phyloP scores from a whole-genome alignment of 169 alveolate genomes.

The Eimeria brunetti region DNA sequence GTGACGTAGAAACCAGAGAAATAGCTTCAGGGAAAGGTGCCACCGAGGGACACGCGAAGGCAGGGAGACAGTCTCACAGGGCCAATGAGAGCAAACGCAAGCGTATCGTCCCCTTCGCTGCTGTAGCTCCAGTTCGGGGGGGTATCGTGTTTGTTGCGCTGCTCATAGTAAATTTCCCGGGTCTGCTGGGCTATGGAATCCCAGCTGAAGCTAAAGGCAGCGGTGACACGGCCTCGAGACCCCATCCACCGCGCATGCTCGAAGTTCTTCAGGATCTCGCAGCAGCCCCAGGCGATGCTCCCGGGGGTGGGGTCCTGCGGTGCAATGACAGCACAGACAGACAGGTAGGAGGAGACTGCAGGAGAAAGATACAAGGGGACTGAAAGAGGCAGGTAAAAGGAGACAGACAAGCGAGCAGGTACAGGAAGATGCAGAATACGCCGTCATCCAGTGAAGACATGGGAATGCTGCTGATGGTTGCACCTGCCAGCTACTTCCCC shows the following conservation, averaged over 20 bases:
- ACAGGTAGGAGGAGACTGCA: neutral
- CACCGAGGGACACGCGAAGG: neutral
- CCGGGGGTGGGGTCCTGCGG: slow-evolving; percentile 87
- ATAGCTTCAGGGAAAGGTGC: neutral
- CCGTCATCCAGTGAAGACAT: neutral
- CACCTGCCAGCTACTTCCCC: neutral
- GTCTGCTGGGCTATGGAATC: slow-evolving; percentile 84
- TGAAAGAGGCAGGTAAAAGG: neutral
- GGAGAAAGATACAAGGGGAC: neutral
- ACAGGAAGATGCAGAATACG: neutral
- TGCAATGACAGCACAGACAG: neutral
- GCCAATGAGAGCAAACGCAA: slow-evolving; percentile 76
- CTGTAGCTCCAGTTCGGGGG: slow-evolving; percentile 80
- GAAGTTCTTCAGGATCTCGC: slow-evolving; percentile 85
- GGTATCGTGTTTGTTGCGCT: slow-evolving; percentile 82
- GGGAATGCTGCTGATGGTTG: neutral
- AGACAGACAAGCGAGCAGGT: neutral
- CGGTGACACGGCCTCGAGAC: slow-evolving; percentile 85
- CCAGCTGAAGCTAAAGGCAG: slow-evolving; percentile 86
- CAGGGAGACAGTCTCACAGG: slow-evolving; percentile 56
- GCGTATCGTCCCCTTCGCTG: slow-evolving; percentile 73
- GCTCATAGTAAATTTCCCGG: slow-evolving; percentile 83
- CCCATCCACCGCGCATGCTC: slow-evolving; percentile 88
- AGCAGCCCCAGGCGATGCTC: slow-evolving; percentile 88
- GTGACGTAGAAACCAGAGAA: neutral